Base-by-base conservation (phyloP, 1,284 basidiomycete genomes). In the Rhodotorula sp. region DNA sequence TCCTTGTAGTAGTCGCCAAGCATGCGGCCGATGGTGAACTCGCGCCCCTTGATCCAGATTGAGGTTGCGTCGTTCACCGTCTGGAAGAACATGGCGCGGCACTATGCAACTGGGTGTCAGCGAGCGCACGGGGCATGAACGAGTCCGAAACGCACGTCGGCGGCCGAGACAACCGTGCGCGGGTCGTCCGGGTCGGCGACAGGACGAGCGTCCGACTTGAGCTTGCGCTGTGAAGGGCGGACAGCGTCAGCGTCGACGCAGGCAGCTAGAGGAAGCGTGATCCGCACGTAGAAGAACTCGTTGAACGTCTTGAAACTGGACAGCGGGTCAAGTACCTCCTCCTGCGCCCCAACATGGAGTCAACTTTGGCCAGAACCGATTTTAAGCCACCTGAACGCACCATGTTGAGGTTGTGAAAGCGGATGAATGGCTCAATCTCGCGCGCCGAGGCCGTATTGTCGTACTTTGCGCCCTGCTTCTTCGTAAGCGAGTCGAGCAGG, bases 381-480 rank as follows among this genome's bases (percentile, higher is more conserved):
- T 13, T 7, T 4, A 52, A 42, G 10, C 27, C 56, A 3, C 4
- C 8, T 7, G 3, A 4, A 19, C 52, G 25, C 23, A 55, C 62
- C 55, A 90, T 84, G 27, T 94, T 88, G 60, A 99, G 85, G 14
- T 88, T 86, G 81, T 98, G 93, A 84, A 98, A 98, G 42, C 90
- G 87, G 74, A 99, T 91, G 80, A 99, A 99, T 0, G 86, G 81
- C 1, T 87, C 87, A 58, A 99, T 99, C 76, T 95, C 94, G 41
- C 87, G 84, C 0, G 86, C 91, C 0, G 93, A 96, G 66, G 89
- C 87, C 0, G 92, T 90, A 8, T 88, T 87, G 79, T 99, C 92
- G 81, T 92, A 98, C 81, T 98, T 98, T 80, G 88, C 78, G 0
- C 96, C 96, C 82, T 99, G 96, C 83, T 98, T 98, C 82, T 97